Conservation (phyloP, 2,329 filamentous ascomycete species). For the Neoarthrinium moseri region DNA sequence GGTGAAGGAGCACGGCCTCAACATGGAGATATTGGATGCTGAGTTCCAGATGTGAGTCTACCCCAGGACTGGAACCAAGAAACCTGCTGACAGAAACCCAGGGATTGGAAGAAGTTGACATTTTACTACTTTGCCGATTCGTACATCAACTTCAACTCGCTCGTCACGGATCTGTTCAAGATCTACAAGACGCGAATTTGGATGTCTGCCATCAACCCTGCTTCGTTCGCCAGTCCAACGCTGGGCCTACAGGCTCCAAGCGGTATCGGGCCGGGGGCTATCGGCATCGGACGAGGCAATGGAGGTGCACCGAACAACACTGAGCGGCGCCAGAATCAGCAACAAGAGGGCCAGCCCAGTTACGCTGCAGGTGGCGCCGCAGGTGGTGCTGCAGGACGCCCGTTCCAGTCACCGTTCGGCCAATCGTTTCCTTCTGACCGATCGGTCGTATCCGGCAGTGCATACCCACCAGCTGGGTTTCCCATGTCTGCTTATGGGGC, state of each 20-base stretch:
- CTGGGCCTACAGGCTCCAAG: slow-evolving; percentile 70
- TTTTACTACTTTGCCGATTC: slow-evolving; percentile 99
- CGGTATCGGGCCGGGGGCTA: slow-evolving; percentile 63
- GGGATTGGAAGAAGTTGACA: slow-evolving; percentile 98
- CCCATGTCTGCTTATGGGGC: slow-evolving; percentile 41
- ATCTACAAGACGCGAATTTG: slow-evolving; percentile 99
- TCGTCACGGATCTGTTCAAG: slow-evolving; percentile 97
- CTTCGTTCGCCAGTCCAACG: slow-evolving; percentile 82
- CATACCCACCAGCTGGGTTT: slow-evolving; percentile 38
- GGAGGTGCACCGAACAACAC: slow-evolving; percentile 36
- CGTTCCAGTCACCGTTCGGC: slow-evolving; percentile 41
- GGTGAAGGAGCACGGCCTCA: slow-evolving; percentile 87
- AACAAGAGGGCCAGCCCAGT: slow-evolving; percentile 36
- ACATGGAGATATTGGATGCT: slow-evolving; percentile 98
- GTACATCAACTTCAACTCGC: slow-evolving; percentile 98
- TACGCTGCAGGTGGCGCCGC: slow-evolving; percentile 39
- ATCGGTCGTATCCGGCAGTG: slow-evolving; percentile 34
- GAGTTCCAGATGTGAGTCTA: slow-evolving; percentile 90
- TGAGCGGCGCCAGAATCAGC: slow-evolving; percentile 47
- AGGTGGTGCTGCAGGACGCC: slow-evolving; percentile 33
- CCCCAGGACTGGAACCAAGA: neutral
- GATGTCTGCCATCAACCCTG: slow-evolving; percentile 99
- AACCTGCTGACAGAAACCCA: slow-evolving; percentile 38
- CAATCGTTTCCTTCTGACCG: slow-evolving; percentile 43
- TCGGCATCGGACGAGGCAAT: slow-evolving; percentile 54